phyloP scores from a whole-genome alignment of 1,139 yeast genomes.

The Suhomyces yuchorum region DNA sequence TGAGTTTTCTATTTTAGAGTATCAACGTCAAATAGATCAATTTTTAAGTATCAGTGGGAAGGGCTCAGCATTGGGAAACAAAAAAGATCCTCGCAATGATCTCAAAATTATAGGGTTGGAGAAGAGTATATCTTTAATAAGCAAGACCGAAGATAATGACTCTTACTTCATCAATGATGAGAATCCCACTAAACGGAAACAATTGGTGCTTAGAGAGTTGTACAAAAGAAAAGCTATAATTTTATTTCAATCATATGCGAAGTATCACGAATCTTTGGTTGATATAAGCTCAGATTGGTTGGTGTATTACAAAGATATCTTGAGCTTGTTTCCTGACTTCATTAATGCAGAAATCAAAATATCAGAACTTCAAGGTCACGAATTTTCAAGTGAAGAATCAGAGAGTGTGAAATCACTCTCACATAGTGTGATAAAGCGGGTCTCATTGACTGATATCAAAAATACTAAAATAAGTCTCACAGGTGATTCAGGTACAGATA shows the following conservation, averaged over 20 bases:
- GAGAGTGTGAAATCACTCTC: constrained; percentile 19
- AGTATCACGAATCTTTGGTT: constrained; percentile 44
- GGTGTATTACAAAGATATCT: constrained; percentile 36
- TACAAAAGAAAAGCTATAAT: constrained; percentile 35
- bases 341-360: constrained; percentile 30
- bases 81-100: constrained; percentile 32
- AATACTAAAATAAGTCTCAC: constrained; percentile 19
- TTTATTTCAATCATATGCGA: constrained; percentile 38
- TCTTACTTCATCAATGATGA: constrained; percentile 26
- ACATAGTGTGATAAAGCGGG: constrained; percentile 20
- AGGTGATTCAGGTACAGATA: constrained; percentile 35
- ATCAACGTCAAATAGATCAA: constrained; percentile 46
- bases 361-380: constrained; percentile 13
- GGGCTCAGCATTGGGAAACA: constrained; percentile 19
- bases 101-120: constrained; percentile 38
- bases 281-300: constrained; percentile 49
- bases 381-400: constrained; percentile 14
- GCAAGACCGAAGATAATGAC: constrained; percentile 27
- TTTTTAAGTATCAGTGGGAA: constrained; percentile 33
- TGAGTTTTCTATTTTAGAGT: constrained; percentile 33
- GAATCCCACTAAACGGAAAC: constrained; percentile 30
- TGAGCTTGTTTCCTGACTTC: constrained; percentile 44
- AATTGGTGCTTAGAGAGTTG: constrained; percentile 35
- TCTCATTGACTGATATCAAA: constrained; percentile 30
- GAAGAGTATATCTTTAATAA: constrained; percentile 37